Conservation (phyloP, 2,329 filamentous ascomycete species). For the Aspergillus sp. region DNA sequence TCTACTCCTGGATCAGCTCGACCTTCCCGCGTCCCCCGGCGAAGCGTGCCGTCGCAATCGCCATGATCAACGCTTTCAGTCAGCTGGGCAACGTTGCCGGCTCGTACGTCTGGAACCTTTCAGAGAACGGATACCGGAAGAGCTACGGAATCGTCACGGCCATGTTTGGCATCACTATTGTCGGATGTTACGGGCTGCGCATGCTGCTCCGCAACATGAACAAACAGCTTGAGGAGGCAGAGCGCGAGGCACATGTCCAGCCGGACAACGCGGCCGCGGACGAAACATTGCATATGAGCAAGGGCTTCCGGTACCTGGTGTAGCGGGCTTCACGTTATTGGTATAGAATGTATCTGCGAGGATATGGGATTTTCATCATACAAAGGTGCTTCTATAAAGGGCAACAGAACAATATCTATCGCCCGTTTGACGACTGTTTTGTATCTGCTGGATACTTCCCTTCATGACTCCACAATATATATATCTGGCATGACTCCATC, state of each 20-base stretch:
- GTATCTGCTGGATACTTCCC: too few relatives aligned
- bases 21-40: constrained; percentile 69
- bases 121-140: constrained; percentile 60
- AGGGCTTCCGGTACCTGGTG: constrained; percentile 28
- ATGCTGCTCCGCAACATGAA: constrained; percentile 42
- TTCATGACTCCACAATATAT: neutral
- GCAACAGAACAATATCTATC: too few relatives aligned
- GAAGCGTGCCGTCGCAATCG: constrained; percentile 69
- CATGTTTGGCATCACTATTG: constrained; percentile 62
- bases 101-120: constrained; percentile 62
- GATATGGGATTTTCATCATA: too few relatives aligned
- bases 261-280: constrained; percentile 15
- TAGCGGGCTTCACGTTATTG: constrained; percentile 3
- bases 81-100: constrained; percentile 59
- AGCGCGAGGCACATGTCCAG: constrained; percentile 3
- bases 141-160: constrained; percentile 64
- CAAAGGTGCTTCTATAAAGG: too few relatives aligned
- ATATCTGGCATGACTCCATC: neutral
- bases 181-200: constrained; percentile 46
- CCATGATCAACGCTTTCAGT: constrained; percentile 71
- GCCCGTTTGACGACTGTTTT: too few relatives aligned
- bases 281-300: constrained; percentile 25
- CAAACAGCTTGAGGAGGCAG: constrained; percentile 20
- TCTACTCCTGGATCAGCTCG: constrained; percentile 31
- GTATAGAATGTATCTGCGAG: too few relatives aligned